phyloP scores from a whole-genome alignment of 805 yeast species.

The Zygoascus tannicola region DNA sequence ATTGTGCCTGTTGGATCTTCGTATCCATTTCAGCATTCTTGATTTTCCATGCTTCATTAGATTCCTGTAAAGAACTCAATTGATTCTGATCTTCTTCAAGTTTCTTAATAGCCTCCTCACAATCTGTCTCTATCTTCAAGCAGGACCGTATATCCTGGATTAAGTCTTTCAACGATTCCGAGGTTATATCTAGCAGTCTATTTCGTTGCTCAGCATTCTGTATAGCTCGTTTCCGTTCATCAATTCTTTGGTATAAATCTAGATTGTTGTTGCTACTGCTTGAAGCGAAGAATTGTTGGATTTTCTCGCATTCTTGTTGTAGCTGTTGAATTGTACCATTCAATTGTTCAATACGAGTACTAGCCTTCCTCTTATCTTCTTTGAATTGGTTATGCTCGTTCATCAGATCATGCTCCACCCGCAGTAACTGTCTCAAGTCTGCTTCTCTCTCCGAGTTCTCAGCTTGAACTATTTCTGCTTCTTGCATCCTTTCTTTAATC shows the following conservation, averaged over 20 bases:
- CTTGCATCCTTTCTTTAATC: conserved; percentile 20
- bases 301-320: conserved; percentile 48
- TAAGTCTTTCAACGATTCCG: conserved; percentile 49
- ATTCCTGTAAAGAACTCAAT: conserved; percentile 33
- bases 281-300: conserved; percentile 50
- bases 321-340: conserved; percentile 48
- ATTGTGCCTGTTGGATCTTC: background rate
- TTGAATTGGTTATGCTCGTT: conserved; percentile 57
- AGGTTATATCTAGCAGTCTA: conserved; percentile 43
- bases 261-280: conserved; percentile 49
- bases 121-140: conserved; percentile 40
- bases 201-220: conserved; percentile 38
- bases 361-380: conserved; percentile 47
- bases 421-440: conserved; percentile 52
- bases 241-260: conserved; percentile 41
- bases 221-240: conserved; percentile 32
- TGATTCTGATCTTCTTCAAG: conserved; percentile 35
- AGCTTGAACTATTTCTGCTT: conserved; percentile 32
- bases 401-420: conserved; percentile 51
- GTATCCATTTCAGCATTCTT: background rate
- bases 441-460: conserved; percentile 50
- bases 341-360: conserved; percentile 52
- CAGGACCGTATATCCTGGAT: conserved; percentile 39
- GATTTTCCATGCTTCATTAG: conserved; percentile 31
- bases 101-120: conserved; percentile 37